Conservation (phyloP, 2,329 filamentous ascomycete genomes). For the Xylariaceae sp. region DNA sequence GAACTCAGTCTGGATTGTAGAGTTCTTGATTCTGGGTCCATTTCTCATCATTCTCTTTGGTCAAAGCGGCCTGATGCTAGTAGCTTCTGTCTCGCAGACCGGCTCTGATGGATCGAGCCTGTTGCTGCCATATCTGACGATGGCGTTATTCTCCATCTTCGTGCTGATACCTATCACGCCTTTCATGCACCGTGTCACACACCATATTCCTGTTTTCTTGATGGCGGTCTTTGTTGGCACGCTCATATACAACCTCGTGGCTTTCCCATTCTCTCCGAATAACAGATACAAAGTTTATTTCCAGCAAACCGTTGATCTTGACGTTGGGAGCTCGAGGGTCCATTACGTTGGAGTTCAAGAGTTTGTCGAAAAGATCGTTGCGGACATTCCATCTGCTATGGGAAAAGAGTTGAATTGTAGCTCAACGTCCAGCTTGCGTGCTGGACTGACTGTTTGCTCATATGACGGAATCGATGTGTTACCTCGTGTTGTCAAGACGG, state of each 20-base stretch:
- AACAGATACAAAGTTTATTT: conserved; percentile 86
- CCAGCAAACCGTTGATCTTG: conserved; percentile 74
- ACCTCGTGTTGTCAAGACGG: conserved; percentile 57
- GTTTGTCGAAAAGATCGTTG: conserved; percentile 64
- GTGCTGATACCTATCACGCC: conserved; percentile 74
- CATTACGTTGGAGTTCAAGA: conserved; percentile 64
- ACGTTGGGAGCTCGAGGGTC: conserved; percentile 65
- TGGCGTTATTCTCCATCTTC: conserved; percentile 65
- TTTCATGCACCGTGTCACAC: conserved; percentile 81
- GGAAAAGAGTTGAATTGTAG: conserved; percentile 57
- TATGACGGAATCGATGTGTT: conserved; percentile 60
- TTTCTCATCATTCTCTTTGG: conserved; percentile 73
- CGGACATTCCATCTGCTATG: conserved; percentile 64
- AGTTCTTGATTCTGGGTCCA: conserved; percentile 76
- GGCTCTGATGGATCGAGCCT: conserved; percentile 75
- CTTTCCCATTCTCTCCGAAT: conserved; percentile 80
- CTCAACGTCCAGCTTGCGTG: conserved; percentile 31
- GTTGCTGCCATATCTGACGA: conserved; percentile 66
- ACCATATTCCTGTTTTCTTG: conserved; percentile 75
- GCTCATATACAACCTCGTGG: conserved; percentile 77
- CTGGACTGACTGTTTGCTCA: conserved; percentile 60
- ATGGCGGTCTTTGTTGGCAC: conserved; percentile 70
- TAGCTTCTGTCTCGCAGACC: conserved; percentile 72
- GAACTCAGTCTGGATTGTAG: conserved; percentile 81
- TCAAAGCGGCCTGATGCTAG: conserved; percentile 70